Base-by-base conservation (phyloP, 176 grass and related monocot genomes). In the Saccharum officinarum region DNA sequence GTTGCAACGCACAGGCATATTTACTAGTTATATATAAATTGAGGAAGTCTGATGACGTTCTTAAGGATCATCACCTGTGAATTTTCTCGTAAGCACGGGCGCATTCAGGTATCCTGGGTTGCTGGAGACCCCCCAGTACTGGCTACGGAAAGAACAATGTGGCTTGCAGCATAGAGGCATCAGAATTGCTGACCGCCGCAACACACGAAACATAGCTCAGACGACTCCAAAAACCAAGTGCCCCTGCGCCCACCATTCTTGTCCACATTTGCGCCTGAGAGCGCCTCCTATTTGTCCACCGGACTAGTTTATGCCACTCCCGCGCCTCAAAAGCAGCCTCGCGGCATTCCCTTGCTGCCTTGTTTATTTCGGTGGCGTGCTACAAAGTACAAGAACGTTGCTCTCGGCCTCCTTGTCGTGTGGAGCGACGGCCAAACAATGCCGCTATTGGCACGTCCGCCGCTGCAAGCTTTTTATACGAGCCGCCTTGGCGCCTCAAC, bases 331-430 rank as follows among this genome's bases (percentile, higher is more conserved):
- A 70, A 40, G 20, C 20, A 33, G 4, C 36, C 46, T 38, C 4
- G 7, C 4, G 7, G 20, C 44, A 10, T 69, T 67, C 79, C 34
- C 45, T 68, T 59, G 45, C 7, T 47, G 83, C 88, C 73, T 89
- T 81, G 83, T 63, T 85, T 64, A 17, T 80, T 62, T 79, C 88
- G 83, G 71, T 23, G 81, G 75, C 15, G 55, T 34, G 87, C 66
- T 54, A 26, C 75, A 49, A 62, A 76, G 31, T 76, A 69, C 77
- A 81, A 85, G 71, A 16, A 41, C 16, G 64, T 70, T 62, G 77
- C 71, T 33, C 76, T 85, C 63, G 23, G 7, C 20, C 33, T 68
- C 71, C 50, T 55, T 85, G 89, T 91, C 77, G 33, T 71, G n/a
- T 71, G 64, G 77, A 80, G 55, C 44, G 28, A 16, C 37, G 57